phyloP scores from a whole-genome alignment of 768 basidiomycete species.

The Russula sp. region DNA sequence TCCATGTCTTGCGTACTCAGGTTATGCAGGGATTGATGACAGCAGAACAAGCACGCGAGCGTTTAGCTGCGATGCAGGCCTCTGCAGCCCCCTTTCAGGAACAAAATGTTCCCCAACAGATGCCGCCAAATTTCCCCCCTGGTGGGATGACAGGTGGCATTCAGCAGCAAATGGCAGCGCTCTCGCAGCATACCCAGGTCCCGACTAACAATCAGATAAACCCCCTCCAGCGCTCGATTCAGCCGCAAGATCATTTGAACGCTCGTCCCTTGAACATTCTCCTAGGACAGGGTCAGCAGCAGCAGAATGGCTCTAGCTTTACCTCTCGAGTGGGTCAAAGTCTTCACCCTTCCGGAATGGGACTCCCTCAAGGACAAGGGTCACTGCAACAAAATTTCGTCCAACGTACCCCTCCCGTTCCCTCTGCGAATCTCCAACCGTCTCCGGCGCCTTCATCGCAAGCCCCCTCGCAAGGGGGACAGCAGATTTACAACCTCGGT shows the following conservation, averaged over 20 bases:
- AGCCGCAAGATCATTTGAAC: conserved; percentile 3
- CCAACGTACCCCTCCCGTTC: conserved; percentile 7
- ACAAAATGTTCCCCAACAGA: conserved; percentile 7
- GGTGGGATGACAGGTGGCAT: neutral
- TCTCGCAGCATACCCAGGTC: conserved; percentile 5
- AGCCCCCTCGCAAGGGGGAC: neutral
- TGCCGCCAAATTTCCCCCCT: conserved; percentile 1
- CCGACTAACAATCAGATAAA: conserved; percentile 3
- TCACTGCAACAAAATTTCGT: conserved; percentile 11
- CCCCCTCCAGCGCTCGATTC: conserved; percentile 8
- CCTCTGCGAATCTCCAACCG: neutral
- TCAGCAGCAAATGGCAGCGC: conserved; percentile 11
- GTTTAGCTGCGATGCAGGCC: neutral
- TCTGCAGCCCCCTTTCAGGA: conserved; percentile 4
- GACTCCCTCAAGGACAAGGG: conserved; percentile 11
- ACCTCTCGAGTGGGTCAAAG: conserved; percentile 13
- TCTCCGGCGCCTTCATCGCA: conserved; percentile 9
- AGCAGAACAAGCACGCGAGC: conserved; percentile 8
- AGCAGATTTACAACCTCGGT: neutral
- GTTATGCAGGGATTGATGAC: conserved; percentile 10
- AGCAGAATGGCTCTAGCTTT: conserved; percentile 6
- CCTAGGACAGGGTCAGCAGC: conserved; percentile 9
- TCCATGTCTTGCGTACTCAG: neutral
- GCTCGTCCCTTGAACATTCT: conserved; percentile 6
- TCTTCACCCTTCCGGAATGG: conserved; percentile 10